Base-by-base conservation (phyloP, 768 basidiomycete genomes). In the Chlorophyllum brunneum region DNA sequence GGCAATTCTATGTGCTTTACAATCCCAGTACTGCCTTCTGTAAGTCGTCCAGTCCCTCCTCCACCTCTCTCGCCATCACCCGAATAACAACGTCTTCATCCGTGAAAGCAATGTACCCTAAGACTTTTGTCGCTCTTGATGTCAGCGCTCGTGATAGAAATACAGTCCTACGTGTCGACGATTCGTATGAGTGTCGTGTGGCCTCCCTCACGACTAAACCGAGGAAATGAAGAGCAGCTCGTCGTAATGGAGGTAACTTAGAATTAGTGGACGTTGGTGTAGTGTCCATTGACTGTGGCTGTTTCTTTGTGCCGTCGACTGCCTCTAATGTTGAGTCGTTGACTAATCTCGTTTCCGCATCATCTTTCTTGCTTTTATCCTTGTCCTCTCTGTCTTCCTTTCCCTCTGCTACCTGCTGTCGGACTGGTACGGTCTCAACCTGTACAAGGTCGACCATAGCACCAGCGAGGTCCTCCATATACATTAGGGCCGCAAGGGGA, bases 181-280 rank as follows among this genome's bases (percentile, higher is more conserved):
- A 49, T 59, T 82, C 78, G 54, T 86, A 80, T 9, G 75, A 61
- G 7, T 77, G 70, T n/a, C 67, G 67, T 0, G 75, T 81, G 15
- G 75, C 72, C 36, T 84, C 77, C n/a, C 78, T 76, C n/a, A 92
- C 65, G 27, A 93, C 70, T 7, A 85, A 62, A 0, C 82, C 74
- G 37, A 95, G 73, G 63, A 97, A 86, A 59, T 94, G 85, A n/a
- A 97, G 63, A 0, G 90, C 92, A 1, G 91, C 85, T 36, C 95
- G 86, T 27, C 95, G 81, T 3, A 98, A 71, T 1, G 90, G 78
- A 1, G 95, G 90, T 42, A 89, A 76, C 63, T 84, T 90, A 0
- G 86, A 56, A 58, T 85, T 71, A 2, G 68, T 68, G 0, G 79
- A 73, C 0, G 80, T 79, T 8, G 89, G 86, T 30, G 83, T 70